Conservation (phyloP, 805 yeast species). For the Wickerhamiella spandovensis region DNA sequence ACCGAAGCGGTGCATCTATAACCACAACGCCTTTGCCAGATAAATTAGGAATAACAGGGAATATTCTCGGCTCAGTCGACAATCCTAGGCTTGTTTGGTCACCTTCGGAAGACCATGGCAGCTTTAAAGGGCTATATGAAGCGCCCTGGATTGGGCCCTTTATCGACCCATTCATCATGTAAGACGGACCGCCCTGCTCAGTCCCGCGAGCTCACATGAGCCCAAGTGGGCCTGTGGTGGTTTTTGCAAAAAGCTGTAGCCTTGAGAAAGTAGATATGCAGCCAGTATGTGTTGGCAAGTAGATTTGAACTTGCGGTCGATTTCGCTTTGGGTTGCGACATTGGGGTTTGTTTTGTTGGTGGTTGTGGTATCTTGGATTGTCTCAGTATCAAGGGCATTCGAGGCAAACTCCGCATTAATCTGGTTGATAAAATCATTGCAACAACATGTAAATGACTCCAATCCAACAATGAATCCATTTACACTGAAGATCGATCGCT, state of each 20-base stretch:
- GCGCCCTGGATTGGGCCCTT: background rate
- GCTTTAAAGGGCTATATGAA: background rate
- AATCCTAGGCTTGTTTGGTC: background rate
- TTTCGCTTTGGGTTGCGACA: too few relatives aligned
- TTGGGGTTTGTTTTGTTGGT: too few relatives aligned
- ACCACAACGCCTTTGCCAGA: background rate
- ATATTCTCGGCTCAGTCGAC: background rate
- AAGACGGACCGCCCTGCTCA: background rate
- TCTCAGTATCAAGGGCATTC: too few relatives aligned
- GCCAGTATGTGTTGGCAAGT: conserved; percentile 17
- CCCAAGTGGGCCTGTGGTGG: background rate
- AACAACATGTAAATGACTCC: conserved; percentile 14
- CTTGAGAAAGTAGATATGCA: conserved; percentile 5
- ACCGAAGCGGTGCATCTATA: background rate
- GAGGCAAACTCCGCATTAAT: background rate
- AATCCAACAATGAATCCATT: conserved; percentile 7
- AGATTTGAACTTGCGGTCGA: background rate
- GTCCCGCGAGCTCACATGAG: conserved; percentile 1
- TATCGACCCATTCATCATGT: background rate
- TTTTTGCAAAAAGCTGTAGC: background rate
- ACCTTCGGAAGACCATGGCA: background rate
- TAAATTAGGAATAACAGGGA: background rate
- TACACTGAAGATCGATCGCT: background rate
- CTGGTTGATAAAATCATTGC: conserved; percentile 7
- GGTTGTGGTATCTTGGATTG: too few relatives aligned